Percentiles rank a stretch among this genome's conserved stretches.
Evolutionary conservation across 352 stramenopile genomes (phyloP).

Genomic region (Globisporangium viniferum): DNA sequence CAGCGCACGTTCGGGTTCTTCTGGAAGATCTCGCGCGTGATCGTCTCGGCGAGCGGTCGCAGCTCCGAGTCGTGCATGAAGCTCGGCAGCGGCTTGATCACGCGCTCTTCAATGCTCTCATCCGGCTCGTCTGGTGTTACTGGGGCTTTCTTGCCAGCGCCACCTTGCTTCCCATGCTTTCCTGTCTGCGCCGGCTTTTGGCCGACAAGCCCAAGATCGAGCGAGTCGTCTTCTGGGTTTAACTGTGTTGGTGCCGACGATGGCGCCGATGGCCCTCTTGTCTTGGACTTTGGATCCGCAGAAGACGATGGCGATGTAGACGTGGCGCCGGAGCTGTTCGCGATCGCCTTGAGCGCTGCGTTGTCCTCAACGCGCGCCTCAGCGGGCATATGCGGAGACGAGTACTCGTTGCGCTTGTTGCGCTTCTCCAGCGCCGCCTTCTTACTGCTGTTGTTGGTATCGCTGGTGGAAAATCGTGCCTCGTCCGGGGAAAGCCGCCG

Average conservation of each 20-base stretch:
- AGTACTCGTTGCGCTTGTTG: conserved; percentile 70
- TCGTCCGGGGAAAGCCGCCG: conserved; percentile 64
- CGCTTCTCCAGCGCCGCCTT: conserved; percentile 57
- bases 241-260: conserved; percentile 1
- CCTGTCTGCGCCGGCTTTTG: conserved; percentile 53
- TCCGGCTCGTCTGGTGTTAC: conserved; percentile 29
- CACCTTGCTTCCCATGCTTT: conserved; percentile 8
- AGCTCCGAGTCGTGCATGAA: conserved; percentile 88
- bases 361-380: conserved; percentile 84
- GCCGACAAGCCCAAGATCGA: conserved; percentile 60
- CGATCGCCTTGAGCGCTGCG: conserved; percentile 54
- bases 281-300: neutral
- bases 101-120: conserved; percentile 59
- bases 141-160: conserved; percentile 26
- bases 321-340: conserved; percentile 23
- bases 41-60: conserved; percentile 80
- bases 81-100: conserved; percentile 85
- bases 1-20: conserved; percentile 89
- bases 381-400: conserved; percentile 67
- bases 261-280: conserved; percentile 4
- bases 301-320: neutral
- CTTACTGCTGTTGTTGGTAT: conserved; percentile 29
- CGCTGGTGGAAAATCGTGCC: neutral
- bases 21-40: conserved; percentile 92
- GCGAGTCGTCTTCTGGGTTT: conserved; percentile 37